These are phyloP conservation scores for Bacterosira constricta DNA, from an alignment of 108 stramenopile genomes.

Conservation along the genomic window DNA sequence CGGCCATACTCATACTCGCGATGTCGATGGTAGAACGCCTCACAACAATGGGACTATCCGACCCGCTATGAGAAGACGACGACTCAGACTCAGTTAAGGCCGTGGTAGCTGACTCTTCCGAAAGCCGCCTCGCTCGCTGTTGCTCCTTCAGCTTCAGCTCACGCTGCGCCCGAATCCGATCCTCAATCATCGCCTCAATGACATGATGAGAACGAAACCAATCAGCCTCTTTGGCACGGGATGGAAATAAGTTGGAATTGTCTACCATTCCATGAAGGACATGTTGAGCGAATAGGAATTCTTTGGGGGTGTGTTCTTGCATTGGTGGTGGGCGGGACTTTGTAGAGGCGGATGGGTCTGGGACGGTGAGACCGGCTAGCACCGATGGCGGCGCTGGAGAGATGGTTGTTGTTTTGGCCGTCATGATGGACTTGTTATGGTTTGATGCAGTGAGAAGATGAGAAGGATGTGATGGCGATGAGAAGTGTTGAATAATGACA, in stretches of 20 bases:
- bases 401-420: too few species aligned
- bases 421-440: too few species aligned
- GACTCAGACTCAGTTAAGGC: not conserved
- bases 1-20: too few species aligned
- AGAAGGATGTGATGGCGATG: too few species aligned
- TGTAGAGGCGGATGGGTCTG: not conserved
- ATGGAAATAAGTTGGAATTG: slow-evolving; percentile 31
- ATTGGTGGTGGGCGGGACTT: not conserved
- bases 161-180: not conserved
- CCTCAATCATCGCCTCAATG: not conserved
- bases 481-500: too few species aligned
- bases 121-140: not conserved
- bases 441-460: too few species aligned
- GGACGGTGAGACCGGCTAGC: too few species aligned
- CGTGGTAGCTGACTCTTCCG: not conserved
- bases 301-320: slow-evolving; percentile 23
- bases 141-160: not conserved
- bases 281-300: slow-evolving; percentile 21
- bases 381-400: too few species aligned
- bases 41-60: not conserved
- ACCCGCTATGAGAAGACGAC: not conserved
- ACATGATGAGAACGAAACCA: slow-evolving; percentile 18
- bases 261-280: slow-evolving; percentile 11
- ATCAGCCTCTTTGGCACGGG: not conserved
- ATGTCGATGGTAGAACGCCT: not conserved